Percentiles rank a stretch among this genome's conserved stretches.
phyloP scores from a whole-genome alignment of 176 grass and related monocot species.

The Oryza australiensis region DNA sequence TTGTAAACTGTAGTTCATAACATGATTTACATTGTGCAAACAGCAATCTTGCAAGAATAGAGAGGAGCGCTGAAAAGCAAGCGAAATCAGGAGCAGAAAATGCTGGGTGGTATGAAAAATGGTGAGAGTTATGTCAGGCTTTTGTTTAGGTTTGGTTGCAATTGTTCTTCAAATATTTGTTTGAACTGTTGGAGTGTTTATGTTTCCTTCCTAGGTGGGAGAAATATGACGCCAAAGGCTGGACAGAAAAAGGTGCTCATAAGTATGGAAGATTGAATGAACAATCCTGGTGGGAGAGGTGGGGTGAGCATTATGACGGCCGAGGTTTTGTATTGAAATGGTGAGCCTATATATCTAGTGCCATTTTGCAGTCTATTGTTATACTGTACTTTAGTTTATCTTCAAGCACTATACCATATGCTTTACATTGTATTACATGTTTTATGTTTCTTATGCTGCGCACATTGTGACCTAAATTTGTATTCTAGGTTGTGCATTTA shows the following conservation, averaged over 20 bases:
- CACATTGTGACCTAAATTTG: neutral
- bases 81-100: conserved; percentile 84
- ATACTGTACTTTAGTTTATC: neutral
- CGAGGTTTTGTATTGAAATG: conserved; percentile 95
- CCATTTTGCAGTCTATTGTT: neutral
- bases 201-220: conserved; percentile 80
- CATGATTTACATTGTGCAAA: neutral
- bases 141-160: conserved; percentile 21
- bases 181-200: neutral
- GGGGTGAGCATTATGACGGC: conserved; percentile 97
- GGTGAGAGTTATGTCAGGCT: conserved; percentile 51
- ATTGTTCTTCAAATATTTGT: conserved; percentile 1
- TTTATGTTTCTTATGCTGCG: neutral
- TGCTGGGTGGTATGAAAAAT: conserved; percentile 99
- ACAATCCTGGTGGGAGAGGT: conserved; percentile 98
- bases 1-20: neutral
- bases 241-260: conserved; percentile 96
- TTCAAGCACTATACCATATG: neutral
- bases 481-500: neutral
- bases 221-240: conserved; percentile 98
- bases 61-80: conserved; percentile 94
- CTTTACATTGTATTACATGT: neutral
- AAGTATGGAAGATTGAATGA: conserved; percentile 95
- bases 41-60: conserved; percentile 97
- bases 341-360: conserved; percentile 44